Conservation (phyloP, 306 rosid genomes). For the Ammopiptanthus mongolicus region DNA sequence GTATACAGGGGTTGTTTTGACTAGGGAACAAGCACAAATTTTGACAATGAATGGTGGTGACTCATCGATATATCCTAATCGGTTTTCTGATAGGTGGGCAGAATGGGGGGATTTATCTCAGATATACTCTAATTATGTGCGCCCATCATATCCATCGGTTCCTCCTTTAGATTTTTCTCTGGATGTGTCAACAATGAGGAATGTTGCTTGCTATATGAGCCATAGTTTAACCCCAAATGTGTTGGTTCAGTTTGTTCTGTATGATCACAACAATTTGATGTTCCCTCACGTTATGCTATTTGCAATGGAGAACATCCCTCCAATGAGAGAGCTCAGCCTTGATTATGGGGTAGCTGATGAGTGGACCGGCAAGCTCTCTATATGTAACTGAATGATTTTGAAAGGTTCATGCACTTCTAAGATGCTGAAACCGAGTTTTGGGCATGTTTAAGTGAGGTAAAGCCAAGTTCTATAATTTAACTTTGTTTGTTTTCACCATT, state of each 20-base stretch:
- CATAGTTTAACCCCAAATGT: conserved; percentile 81
- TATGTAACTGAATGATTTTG: conserved; percentile 59
- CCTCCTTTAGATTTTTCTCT: conserved; percentile 90
- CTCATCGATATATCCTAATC: conserved; percentile 57
- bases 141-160: conserved; percentile 76
- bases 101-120: conserved; percentile 97
- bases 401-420: conserved; percentile 28
- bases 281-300: conserved; percentile 94
- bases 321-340: conserved; percentile 91
- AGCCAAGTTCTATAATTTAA: neutral
- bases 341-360: conserved; percentile 95
- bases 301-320: conserved; percentile 96
- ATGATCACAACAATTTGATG: conserved; percentile 91
- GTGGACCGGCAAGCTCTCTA: conserved; percentile 71
- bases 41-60: conserved; percentile 94
- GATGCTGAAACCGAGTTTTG: conserved; percentile 40
- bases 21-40: conserved; percentile 75
- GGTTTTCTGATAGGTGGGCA: conserved; percentile 78
- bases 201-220: conserved; percentile 91
- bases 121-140: conserved; percentile 49
- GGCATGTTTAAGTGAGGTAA: conserved; percentile 46
- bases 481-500: neutral
- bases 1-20: conserved; percentile 84
- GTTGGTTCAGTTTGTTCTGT: conserved; percentile 78
- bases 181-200: conserved; percentile 90